Conservation (phyloP, 2,329 filamentous ascomycete species). For the Pyrenophora teres region DNA sequence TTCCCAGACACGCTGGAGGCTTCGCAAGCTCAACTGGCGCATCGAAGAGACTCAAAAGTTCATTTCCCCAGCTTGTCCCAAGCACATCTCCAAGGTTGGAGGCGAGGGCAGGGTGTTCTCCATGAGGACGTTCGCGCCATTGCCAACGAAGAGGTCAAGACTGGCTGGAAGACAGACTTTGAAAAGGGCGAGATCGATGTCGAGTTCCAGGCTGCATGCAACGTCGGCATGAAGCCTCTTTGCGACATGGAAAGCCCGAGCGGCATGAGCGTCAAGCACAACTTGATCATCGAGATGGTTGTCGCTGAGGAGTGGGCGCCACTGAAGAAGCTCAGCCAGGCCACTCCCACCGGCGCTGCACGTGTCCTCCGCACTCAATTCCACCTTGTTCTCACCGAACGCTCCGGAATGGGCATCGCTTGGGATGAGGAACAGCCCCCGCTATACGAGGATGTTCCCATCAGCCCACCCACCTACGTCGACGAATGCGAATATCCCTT, state of each 20-base stretch:
- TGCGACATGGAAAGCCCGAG: slow-evolving; percentile 78
- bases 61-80: slow-evolving; percentile 77
- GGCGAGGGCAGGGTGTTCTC: slow-evolving; percentile 68
- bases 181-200: slow-evolving; percentile 76
- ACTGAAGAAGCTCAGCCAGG: slow-evolving; percentile 70
- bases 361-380: slow-evolving; percentile 94
- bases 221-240: slow-evolving; percentile 66
- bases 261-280: slow-evolving; percentile 80
- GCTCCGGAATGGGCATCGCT: slow-evolving; percentile 83
- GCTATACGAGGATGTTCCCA: slow-evolving; percentile 90
- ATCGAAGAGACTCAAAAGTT: slow-evolving; percentile 86
- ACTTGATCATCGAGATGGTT: slow-evolving; percentile 88
- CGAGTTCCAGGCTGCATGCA: slow-evolving; percentile 71
- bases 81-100: slow-evolving; percentile 70
- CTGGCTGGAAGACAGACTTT: slow-evolving; percentile 87
- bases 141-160: slow-evolving; percentile 79
- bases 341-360: slow-evolving; percentile 86
- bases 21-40: slow-evolving; percentile 90
- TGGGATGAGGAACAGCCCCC: slow-evolving; percentile 98
- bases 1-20: slow-evolving; percentile 79
- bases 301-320: slow-evolving; percentile 85
- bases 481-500: slow-evolving; percentile 33
- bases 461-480: slow-evolving; percentile 70
- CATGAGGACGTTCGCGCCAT: slow-evolving; percentile 79
- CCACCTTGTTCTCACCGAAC: slow-evolving; percentile 78